These are phyloP conservation scores for Coniferiporia sulphurascens DNA, from an alignment of 1,284 basidiomycete genomes.

Conservation along the genomic window DNA sequence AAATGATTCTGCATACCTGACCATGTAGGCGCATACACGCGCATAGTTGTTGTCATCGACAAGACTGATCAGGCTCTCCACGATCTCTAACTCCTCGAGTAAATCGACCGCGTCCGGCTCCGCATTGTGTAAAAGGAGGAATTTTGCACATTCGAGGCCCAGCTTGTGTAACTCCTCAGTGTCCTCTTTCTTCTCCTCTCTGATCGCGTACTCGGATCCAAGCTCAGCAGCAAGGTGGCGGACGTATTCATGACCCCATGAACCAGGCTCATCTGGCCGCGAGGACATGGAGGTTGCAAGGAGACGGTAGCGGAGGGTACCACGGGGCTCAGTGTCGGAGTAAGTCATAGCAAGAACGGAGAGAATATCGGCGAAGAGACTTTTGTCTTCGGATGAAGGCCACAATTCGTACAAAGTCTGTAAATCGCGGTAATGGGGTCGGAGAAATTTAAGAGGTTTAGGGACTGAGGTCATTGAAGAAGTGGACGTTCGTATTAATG, in stretches of 20 bases:
- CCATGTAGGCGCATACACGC: constrained; percentile 98
- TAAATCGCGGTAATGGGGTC: constrained; percentile 90
- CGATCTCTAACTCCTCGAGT: constrained; percentile 91
- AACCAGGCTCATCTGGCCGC: constrained; percentile 80
- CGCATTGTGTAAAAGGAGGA: constrained; percentile 92
- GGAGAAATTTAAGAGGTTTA: constrained; percentile 97
- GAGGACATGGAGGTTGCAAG: constrained; percentile 72
- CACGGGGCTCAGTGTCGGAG: constrained; percentile 91
- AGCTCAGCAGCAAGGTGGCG: constrained; percentile 96
- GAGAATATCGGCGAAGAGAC: constrained; percentile 95
- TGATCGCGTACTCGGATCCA: constrained; percentile 83
- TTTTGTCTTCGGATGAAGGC: constrained; percentile 78
- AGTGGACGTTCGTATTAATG: constrained; percentile 93
- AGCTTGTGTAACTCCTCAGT: constrained; percentile 74
- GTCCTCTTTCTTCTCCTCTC: constrained; percentile 29
- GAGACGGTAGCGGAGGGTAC: constrained; percentile 90
- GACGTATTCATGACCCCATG: constrained; percentile 99
- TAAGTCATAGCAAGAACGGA: constrained; percentile 99
- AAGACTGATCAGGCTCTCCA: constrained; percentile 70
- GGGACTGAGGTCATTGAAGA: constrained; percentile 99
- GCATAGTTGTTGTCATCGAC: constrained; percentile 88
- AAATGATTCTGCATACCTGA: constrained; percentile 55
- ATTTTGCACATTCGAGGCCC: constrained; percentile 84
- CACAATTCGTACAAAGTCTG: constrained; percentile 81
- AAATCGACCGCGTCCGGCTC: constrained; percentile 98